Conservation (phyloP, 2,329 filamentous ascomycete genomes). For the Penicillium rolfsii region DNA sequence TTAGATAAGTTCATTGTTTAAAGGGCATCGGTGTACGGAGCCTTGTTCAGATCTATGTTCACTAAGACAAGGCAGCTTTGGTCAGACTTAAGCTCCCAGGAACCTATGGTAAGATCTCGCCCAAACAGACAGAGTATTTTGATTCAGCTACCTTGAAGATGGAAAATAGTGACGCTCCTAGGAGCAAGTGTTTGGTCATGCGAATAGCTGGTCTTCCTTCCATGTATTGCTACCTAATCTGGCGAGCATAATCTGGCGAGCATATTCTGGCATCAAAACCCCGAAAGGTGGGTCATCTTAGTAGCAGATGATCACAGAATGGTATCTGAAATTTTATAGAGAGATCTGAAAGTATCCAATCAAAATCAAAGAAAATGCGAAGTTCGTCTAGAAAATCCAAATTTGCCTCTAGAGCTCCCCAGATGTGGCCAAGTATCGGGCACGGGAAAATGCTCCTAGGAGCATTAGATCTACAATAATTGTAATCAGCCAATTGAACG, state of each 20-base stretch:
- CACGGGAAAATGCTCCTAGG: neutral
- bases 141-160: constrained; percentile 2
- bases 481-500: neutral
- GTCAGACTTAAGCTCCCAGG: constrained; percentile 3
- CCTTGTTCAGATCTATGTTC: constrained; percentile 2
- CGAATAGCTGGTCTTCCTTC: neutral
- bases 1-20: neutral
- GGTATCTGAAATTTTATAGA: constrained; percentile 4
- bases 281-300: neutral
- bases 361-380: constrained; percentile 2
- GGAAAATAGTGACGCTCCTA: neutral
- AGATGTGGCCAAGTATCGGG: neutral
- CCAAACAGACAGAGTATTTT: constrained; percentile 1
- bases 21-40: neutral
- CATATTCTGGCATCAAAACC: neutral
- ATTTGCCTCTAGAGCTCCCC: neutral
- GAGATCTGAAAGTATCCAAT: constrained; percentile 1
- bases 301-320: neutral
- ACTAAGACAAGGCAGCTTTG: constrained; percentile 1
- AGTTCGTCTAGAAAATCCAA: neutral
- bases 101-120: neutral
- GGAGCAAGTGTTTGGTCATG: constrained; percentile 1
- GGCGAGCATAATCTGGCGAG: neutral
- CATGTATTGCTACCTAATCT: constrained; percentile 1
- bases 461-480: too few relatives aligned